Percentiles rank a stretch among this genome's conserved stretches.
Conservation (phyloP, 441 rosid species). For the Aleurites moluccanus region DNA sequence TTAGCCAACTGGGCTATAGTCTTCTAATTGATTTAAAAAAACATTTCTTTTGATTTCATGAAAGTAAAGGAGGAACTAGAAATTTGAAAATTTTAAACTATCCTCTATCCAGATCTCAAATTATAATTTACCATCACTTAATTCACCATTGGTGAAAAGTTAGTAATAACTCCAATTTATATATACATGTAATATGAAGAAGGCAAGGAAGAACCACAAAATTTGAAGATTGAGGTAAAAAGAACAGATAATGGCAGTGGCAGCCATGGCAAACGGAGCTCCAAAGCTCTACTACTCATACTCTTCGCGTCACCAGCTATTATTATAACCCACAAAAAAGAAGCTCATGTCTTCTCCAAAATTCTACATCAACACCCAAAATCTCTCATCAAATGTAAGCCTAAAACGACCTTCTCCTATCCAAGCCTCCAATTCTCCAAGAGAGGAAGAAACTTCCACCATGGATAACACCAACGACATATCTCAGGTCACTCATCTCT, state of each 20-base stretch:
- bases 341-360: slow-evolving; percentile 33
- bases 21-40: too few species aligned
- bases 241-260: slow-evolving; percentile 16
- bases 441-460: slow-evolving; percentile 35
- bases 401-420: slow-evolving; percentile 26
- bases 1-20: too few species aligned
- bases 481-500: slow-evolving; percentile 37
- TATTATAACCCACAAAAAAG: slow-evolving; percentile 33
- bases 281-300: slow-evolving; percentile 32
- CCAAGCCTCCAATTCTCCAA: slow-evolving; percentile 35
- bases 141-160: not conserved
- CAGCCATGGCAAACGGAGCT: slow-evolving; percentile 29
- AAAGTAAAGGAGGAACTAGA: too few species aligned
- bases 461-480: slow-evolving; percentile 1
- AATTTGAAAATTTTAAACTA: too few species aligned
- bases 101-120: too few species aligned
- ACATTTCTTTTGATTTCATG: too few species aligned
- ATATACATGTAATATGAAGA: too few species aligned
- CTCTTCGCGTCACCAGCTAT: slow-evolving; percentile 19
- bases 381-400: slow-evolving; percentile 11
- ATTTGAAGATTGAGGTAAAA: not conserved
- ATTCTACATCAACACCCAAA: slow-evolving; percentile 25
- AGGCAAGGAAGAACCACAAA: too few species aligned
- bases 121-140: too few species aligned
- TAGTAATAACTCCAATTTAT: not conserved